phyloP scores from a whole-genome alignment of 2,329 filamentous ascomycete genomes.

The Ploettnerulaceae sp. region DNA sequence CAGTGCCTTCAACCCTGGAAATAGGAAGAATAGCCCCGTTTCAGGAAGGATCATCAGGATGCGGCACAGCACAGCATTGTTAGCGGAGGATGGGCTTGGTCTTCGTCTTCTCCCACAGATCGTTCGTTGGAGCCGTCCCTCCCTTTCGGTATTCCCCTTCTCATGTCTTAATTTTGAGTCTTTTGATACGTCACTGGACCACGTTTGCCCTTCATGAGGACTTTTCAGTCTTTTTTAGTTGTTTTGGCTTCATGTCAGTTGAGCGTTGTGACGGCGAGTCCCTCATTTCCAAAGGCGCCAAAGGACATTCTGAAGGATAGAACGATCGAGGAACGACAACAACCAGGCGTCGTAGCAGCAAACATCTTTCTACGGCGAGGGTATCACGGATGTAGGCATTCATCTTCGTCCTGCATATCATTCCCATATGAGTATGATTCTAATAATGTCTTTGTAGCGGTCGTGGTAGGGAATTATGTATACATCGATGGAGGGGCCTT shows the following conservation, averaged over 20 bases:
- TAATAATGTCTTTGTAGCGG: slow-evolving; percentile 9
- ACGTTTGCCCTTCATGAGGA: slow-evolving; percentile 2
- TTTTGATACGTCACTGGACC: slow-evolving; percentile 1
- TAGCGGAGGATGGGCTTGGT: neutral
- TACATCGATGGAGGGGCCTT: slow-evolving; percentile 21
- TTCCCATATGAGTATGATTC: too few species aligned
- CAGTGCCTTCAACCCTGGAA: too few species aligned
- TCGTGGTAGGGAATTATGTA: slow-evolving; percentile 17
- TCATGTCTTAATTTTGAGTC: neutral
- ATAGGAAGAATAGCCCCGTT: too few species aligned
- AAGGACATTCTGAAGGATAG: slow-evolving; percentile 1
- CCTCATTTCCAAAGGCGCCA: neutral
- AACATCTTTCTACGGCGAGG: slow-evolving; percentile 8
- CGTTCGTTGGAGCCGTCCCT: neutral
- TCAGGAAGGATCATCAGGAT: neutral
- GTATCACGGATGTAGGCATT: slow-evolving; percentile 11
- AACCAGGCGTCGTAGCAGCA: slow-evolving; percentile 3
- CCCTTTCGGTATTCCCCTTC: neutral
- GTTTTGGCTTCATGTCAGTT: slow-evolving; percentile 4
- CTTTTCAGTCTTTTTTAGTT: slow-evolving; percentile 1
- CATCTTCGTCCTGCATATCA: too few species aligned
- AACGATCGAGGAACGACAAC: slow-evolving; percentile 7
- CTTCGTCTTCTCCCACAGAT: neutral
- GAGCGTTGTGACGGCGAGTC: neutral
- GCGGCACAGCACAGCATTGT: neutral